phyloP scores from a whole-genome alignment of 371 early-diverging fungal species.

The Mortierella sp. region DNA sequence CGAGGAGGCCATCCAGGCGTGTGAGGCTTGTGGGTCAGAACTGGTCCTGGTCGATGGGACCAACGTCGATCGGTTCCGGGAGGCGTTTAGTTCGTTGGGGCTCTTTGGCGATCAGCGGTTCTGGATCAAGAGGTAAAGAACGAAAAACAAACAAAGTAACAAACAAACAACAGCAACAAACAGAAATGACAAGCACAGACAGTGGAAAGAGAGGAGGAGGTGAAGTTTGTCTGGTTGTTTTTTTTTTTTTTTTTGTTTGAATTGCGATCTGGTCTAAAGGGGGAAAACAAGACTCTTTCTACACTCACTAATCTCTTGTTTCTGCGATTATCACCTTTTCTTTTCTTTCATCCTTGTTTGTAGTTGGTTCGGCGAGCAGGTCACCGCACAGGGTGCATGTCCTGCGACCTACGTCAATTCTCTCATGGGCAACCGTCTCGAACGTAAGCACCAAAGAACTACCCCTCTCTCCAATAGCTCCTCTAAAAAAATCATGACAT shows the following conservation, averaged over 20 bases:
- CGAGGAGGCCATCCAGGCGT: slow-evolving; percentile 35
- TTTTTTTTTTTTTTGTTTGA: too few species aligned
- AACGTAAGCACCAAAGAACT: slow-evolving; percentile 17
- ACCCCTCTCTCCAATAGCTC: neutral
- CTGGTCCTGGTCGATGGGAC: slow-evolving; percentile 45
- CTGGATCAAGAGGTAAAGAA: slow-evolving; percentile 55
- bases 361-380: slow-evolving; percentile 45
- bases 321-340: neutral
- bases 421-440: slow-evolving; percentile 44
- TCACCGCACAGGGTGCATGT: slow-evolving; percentile 5
- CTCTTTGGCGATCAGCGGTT: slow-evolving; percentile 33
- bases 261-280: too few species aligned
- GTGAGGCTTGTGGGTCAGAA: slow-evolving; percentile 43
- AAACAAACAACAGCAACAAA: neutral
- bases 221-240: too few species aligned
- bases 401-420: slow-evolving; percentile 24
- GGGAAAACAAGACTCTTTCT: too few species aligned
- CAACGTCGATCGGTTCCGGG: slow-evolving; percentile 36
- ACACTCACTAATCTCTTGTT: neutral
- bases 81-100: slow-evolving; percentile 39
- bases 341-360: neutral
- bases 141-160: neutral
- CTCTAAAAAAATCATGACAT: neutral
- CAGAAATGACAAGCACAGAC: too few species aligned
- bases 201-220: too few species aligned